These are phyloP conservation scores for Jaltomata sinuosa DNA, from an alignment of 257 asterid species.

Conservation along the genomic window DNA sequence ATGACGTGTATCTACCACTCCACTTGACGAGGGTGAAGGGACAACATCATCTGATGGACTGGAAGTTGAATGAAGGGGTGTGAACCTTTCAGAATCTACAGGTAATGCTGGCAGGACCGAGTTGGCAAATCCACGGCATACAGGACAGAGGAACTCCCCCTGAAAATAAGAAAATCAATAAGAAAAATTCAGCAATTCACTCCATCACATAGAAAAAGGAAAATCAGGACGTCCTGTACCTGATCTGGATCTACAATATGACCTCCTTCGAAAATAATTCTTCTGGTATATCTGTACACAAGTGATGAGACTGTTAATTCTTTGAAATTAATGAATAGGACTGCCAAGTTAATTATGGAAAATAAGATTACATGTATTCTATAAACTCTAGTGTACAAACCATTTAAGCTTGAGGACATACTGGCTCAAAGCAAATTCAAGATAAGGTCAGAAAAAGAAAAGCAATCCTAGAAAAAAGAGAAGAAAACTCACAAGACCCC, in stretches of 20 bases:
- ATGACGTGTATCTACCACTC: slow-evolving; percentile 23
- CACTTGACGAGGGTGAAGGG: slow-evolving; percentile 23
- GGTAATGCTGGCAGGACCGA: slow-evolving; percentile 66
- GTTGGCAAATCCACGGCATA: slow-evolving; percentile 92
- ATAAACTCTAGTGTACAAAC: background rate
- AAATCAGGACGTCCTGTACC: slow-evolving; percentile 33
- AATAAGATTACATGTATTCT: background rate
- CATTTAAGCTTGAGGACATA: background rate
- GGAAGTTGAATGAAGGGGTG: slow-evolving; percentile 17
- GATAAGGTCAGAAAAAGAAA: background rate
- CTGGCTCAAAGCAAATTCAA: background rate
- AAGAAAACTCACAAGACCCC: background rate
- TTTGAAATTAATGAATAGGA: background rate
- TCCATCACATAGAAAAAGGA: slow-evolving; percentile 8
- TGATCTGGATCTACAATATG: slow-evolving; percentile 94
- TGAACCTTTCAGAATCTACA: slow-evolving; percentile 28
- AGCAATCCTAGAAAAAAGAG: background rate
- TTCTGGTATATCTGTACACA: slow-evolving; percentile 52
- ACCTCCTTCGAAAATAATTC: slow-evolving; percentile 94
- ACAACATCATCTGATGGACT: slow-evolving; percentile 13
- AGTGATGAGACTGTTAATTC: background rate
- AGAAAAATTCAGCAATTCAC: background rate
- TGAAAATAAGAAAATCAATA: slow-evolving; percentile 23
- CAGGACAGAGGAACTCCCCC: slow-evolving; percentile 99
- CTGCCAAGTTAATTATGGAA: background rate